phyloP scores from a whole-genome alignment of 2,329 filamentous ascomycete genomes.

The Colletotrichum sp. region DNA sequence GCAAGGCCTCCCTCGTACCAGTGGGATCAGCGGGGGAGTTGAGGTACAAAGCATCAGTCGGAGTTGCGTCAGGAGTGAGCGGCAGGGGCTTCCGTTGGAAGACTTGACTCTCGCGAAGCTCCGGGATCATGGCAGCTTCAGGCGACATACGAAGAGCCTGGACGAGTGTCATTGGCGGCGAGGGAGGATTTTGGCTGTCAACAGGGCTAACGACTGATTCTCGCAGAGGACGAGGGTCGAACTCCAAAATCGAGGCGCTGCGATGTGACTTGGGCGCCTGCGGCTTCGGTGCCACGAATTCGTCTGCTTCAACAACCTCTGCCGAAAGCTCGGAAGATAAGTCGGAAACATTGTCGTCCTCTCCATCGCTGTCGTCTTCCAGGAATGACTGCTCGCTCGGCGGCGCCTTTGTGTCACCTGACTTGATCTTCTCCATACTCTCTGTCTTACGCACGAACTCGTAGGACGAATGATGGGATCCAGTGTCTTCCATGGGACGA shows the following conservation, averaged over 20 bases:
- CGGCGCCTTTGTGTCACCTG: constrained; percentile 36
- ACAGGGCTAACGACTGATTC: neutral
- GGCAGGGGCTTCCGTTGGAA: constrained; percentile 51
- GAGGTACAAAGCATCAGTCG: constrained; percentile 43
- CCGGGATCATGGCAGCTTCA: constrained; percentile 38
- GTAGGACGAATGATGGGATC: constrained; percentile 42
- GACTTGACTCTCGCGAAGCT: constrained; percentile 45
- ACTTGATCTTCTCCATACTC: constrained; percentile 51
- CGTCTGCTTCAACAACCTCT: constrained; percentile 41
- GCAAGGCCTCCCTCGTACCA: constrained; percentile 39
- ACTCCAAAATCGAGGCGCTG: constrained; percentile 1
- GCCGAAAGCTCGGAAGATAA: constrained; percentile 68
- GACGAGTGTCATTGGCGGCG: constrained; percentile 52
- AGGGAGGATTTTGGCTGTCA: constrained; percentile 30
- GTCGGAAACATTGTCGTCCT: constrained; percentile 58
- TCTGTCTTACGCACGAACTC: constrained; percentile 60
- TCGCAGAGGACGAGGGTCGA: constrained; percentile 5
- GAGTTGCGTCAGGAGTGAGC: constrained; percentile 56
- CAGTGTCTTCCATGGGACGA: constrained; percentile 13
- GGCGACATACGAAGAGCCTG: constrained; percentile 53
- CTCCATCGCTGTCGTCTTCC: constrained; percentile 48
- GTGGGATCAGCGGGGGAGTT: constrained; percentile 34
- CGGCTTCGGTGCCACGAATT: constrained; percentile 24
- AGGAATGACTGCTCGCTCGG: constrained; percentile 47
- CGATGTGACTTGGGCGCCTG: neutral